Evolutionary conservation across 768 basidiomycete species (phyloP).

Genomic region (Chiua virens): DNA sequence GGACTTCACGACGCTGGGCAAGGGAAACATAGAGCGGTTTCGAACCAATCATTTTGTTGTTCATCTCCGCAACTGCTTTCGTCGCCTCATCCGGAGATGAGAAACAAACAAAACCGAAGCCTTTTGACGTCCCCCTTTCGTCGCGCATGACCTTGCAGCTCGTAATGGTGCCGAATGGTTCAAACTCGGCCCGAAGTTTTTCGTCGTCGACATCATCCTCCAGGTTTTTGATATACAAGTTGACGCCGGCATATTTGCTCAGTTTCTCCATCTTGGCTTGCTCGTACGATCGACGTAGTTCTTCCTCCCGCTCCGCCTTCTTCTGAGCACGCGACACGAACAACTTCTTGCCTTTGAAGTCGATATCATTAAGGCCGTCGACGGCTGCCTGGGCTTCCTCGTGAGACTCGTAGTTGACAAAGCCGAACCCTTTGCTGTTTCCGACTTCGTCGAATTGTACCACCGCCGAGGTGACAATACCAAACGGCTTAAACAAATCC

Average conservation of each 20-base stretch:
- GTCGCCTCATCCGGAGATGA: conserved; percentile 98
- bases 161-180: conserved; percentile 95
- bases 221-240: conserved; percentile 99
- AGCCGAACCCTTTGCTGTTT: conserved; percentile 96
- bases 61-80: conserved; percentile 99
- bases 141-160: conserved; percentile 99
- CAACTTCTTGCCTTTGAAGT: conserved; percentile 83
- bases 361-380: conserved; percentile 83
- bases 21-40: conserved; percentile 99
- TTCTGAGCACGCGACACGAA: conserved; percentile 98
- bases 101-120: conserved; percentile 99
- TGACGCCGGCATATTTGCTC: conserved; percentile 98
- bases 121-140: conserved; percentile 89
- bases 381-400: conserved; percentile 91
- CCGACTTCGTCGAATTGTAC: conserved; percentile 83
- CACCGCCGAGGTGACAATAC: conserved; percentile 86
- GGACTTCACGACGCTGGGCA: conserved; percentile 96
- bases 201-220: conserved; percentile 99
- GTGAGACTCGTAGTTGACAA: conserved; percentile 94
- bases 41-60: conserved; percentile 99
- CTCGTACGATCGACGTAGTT: conserved; percentile 91
- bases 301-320: conserved; percentile 97
- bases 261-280: conserved; percentile 95
- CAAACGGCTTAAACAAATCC: conserved; percentile 73
- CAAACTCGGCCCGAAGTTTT: conserved; percentile 93